Conservation (phyloP, 345 rosid species). For the Salix viminalis region DNA sequence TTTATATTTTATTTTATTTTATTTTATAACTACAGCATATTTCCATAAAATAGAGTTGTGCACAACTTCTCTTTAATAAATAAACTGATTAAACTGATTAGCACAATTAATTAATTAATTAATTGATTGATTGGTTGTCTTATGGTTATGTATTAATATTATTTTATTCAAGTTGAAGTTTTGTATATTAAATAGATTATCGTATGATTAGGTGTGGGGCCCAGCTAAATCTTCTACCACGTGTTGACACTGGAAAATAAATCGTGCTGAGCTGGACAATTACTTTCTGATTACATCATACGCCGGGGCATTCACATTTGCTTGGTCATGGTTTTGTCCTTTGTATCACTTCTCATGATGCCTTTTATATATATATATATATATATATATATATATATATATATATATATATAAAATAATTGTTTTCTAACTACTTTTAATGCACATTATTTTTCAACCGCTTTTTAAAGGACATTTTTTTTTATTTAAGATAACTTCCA, state of each 20-base stretch:
- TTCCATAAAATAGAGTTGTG: conserved; percentile 13
- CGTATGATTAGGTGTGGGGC: conserved; percentile 17
- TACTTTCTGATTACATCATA: conserved; percentile 13
- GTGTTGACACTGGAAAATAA: conserved; percentile 25
- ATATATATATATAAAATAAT: no score
- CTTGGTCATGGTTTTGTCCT: conserved; percentile 3
- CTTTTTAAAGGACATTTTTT: no score
- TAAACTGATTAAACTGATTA: background rate
- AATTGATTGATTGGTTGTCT: no score
- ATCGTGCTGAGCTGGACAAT: conserved; percentile 28
- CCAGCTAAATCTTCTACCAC: conserved; percentile 23
- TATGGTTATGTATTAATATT: background rate
- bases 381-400: no score
- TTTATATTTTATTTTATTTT: no score
- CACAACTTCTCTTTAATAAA: conserved; percentile 5
- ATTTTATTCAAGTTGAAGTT: background rate
- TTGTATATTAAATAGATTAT: background rate
- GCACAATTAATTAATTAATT: background rate
- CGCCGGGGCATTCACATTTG: background rate
- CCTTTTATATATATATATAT: no score
- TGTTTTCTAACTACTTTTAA: no score
- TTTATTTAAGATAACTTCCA: no score
- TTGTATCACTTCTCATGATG: background rate
- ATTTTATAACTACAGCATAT: background rate
- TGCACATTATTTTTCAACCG: no score